A percentile compares a stretch with the other conserved stretches of the same genome.
Conservation (phyloP, 768 basidiomycete species). For the Kwoniella newhampshirensis region DNA sequence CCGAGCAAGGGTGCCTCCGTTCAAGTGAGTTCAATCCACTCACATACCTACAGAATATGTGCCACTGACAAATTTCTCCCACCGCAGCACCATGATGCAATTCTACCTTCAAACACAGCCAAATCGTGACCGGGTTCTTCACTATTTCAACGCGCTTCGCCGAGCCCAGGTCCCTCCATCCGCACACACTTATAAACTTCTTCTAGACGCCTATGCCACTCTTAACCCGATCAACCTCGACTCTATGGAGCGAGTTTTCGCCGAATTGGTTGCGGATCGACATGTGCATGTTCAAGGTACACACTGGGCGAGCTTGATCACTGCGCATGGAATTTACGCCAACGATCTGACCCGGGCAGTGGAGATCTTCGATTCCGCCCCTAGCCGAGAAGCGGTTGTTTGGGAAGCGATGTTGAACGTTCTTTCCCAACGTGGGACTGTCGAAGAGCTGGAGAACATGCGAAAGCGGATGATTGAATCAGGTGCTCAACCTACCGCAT, state of each 20-base stretch:
- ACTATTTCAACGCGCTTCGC: slow-evolving; percentile 70
- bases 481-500: slow-evolving; percentile 86
- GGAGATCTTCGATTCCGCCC: slow-evolving; percentile 68
- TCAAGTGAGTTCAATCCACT: slow-evolving; percentile 64
- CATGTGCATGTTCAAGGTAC: slow-evolving; percentile 61
- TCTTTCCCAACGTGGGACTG: slow-evolving; percentile 70
- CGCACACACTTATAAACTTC: slow-evolving; percentile 92
- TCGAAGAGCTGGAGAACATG: slow-evolving; percentile 73
- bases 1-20: slow-evolving; percentile 87
- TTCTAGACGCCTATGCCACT: slow-evolving; percentile 83
- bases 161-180: slow-evolving; percentile 68
- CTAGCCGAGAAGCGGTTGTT: slow-evolving; percentile 69
- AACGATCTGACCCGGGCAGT: slow-evolving; percentile 77
- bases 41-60: too few species aligned
- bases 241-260: slow-evolving; percentile 71
- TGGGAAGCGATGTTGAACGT: slow-evolving; percentile 91
- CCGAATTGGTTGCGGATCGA: slow-evolving; percentile 59
- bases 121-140: slow-evolving; percentile 70
- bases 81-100: slow-evolving; percentile 76
- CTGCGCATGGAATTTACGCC: slow-evolving; percentile 76
- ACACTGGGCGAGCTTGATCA: slow-evolving; percentile 83
- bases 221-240: slow-evolving; percentile 76
- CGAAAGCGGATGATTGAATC: slow-evolving; percentile 62
- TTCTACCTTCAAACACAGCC: slow-evolving; percentile 88
- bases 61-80: background rate